Evolutionary conservation across 2,329 filamentous ascomycete species (phyloP), one percentile per base, ranked within the genome.

Genomic region (Sclerotinia minor): DNA sequence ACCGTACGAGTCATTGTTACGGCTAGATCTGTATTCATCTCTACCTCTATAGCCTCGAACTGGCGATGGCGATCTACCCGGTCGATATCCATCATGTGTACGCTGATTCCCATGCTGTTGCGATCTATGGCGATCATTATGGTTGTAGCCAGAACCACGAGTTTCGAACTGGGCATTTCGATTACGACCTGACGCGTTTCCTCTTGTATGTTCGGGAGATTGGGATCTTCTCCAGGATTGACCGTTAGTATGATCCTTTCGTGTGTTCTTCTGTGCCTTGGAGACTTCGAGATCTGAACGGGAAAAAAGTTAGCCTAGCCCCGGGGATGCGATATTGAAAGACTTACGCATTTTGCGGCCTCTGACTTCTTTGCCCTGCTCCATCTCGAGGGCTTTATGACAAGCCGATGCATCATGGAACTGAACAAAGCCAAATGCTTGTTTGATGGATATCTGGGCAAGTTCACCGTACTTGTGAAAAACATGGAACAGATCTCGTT

Each of bases 351-450:
- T 96, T 78, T 93, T 93, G 72, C 94, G 89, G n/a, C 94, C 94
- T 75, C 92, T 87, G 49, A 98, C 87, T 71, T 92, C 86, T 52
- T 87, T 85, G 13, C 92, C 92, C 79, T 98, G 92, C 70, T 97
- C 88, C 47, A 84, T 84, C 47, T 90, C 83, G 73, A 98, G 84
- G 5, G 94, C 94, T 57, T 84, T 83, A 67, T 85, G 83, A 71
- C 93, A 96, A 75, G 94, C 89, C 2, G 85, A 83, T 5, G 88
- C 81, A 41, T 92, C 89, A 72, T 97, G 85, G 72, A 96, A 99
- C 77, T 98, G 95, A 47, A 98, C 93, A 77, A 98, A 99, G 1
- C 95, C 95, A 79, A 97, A 98, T 1, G 94, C 94, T 72, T 95
- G 93, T 79, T 98, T 98, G 74, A 98, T 92, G 0, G 93, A 96